A percentile compares a stretch with the other conserved stretches of the same genome.
These are phyloP conservation scores for Aspergillus tamarii DNA, from an alignment of 2,329 filamentous ascomycete genomes.

Conservation along the genomic window DNA sequence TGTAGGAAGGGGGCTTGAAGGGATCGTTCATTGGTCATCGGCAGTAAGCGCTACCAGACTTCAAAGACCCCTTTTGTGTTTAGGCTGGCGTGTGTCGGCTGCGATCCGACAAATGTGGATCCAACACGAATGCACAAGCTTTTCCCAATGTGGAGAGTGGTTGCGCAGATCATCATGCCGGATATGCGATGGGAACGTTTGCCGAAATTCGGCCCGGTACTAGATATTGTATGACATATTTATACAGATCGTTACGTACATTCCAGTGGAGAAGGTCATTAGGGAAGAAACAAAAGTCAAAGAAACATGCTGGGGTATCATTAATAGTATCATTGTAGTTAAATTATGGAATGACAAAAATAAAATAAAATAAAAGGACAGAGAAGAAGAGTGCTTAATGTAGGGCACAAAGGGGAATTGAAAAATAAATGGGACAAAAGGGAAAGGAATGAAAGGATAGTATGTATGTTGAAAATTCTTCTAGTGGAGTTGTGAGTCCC, in stretches of 20 bases:
- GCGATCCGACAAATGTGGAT: background rate
- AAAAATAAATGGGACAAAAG: background rate
- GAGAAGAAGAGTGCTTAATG: background rate
- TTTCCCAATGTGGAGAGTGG: background rate
- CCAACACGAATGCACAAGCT: background rate
- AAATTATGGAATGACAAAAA: background rate
- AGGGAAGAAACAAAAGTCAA: background rate
- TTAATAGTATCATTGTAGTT: background rate
- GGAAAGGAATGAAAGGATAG: background rate
- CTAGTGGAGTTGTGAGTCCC: no score
- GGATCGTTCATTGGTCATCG: background rate
- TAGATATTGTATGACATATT: background rate
- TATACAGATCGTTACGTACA: background rate
- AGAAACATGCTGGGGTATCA: background rate
- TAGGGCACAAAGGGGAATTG: background rate
- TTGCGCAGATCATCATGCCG: conserved; percentile 10
- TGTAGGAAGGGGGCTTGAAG: background rate
- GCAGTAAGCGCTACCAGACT: background rate
- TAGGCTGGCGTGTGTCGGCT: background rate
- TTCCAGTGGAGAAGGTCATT: background rate
- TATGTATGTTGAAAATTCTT: background rate
- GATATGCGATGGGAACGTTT: background rate
- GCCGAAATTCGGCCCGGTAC: background rate
- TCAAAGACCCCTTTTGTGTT: background rate
- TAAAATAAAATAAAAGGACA: background rate